phyloP scores from a whole-genome alignment of 2,329 filamentous ascomycete species.

The Colletotrichum higginsianum region DNA sequence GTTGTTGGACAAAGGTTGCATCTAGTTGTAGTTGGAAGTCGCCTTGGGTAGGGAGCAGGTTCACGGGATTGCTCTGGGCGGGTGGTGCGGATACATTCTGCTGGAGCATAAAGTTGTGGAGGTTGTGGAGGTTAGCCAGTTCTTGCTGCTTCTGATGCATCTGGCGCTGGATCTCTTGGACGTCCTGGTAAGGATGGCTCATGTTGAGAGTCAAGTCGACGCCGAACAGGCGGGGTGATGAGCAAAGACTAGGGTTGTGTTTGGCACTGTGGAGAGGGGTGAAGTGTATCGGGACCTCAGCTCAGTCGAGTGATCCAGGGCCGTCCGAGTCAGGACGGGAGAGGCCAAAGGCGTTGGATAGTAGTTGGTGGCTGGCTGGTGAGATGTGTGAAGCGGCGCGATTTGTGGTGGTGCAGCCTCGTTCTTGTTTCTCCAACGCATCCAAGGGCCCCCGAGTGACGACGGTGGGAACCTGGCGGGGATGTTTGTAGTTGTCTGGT shows the following conservation, averaged over 20 bases:
- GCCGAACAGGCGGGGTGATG: conserved; percentile 29
- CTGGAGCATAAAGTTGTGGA: conserved; percentile 27
- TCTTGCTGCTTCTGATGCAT: conserved; percentile 41
- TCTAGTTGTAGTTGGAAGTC: conserved; percentile 40
- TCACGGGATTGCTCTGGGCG: conserved; percentile 27
- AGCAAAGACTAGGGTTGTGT: conserved; percentile 13
- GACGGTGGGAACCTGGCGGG: conserved; percentile 29
- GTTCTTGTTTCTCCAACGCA: conserved; percentile 27
- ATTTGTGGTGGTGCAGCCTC: conserved; percentile 37
- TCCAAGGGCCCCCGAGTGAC: conserved; percentile 33
- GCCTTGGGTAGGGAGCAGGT: conserved; percentile 26
- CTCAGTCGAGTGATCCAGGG: conserved; percentile 8
- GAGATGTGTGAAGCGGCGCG: conserved; percentile 21
- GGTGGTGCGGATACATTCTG: conserved; percentile 24
- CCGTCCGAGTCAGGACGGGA: conserved; percentile 26
- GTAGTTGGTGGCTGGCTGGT: neutral
- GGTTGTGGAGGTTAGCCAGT: conserved; percentile 34
- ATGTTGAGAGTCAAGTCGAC: conserved; percentile 34
- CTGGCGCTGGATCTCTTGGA: conserved; percentile 41
- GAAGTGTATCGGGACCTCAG: conserved; percentile 21
- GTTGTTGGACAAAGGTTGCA: conserved; percentile 15
- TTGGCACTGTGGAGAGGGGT: neutral
- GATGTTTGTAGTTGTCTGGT: neutral
- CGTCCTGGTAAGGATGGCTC: conserved; percentile 33
- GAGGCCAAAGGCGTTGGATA: neutral